Conservation (phyloP, 345 rosid species). For the Eucalyptus cloeziana region DNA sequence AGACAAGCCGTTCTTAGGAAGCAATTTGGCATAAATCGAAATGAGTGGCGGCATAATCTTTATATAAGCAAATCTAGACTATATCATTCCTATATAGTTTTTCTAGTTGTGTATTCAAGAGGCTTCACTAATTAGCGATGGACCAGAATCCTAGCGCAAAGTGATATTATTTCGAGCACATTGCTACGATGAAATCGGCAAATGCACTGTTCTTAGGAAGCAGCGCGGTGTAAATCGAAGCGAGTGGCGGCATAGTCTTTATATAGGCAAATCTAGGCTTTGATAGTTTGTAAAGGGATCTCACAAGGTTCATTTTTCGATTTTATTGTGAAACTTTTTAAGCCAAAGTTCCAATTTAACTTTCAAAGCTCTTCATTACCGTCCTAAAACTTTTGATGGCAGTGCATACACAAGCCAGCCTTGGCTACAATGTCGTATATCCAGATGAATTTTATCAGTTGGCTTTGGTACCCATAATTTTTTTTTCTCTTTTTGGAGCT, state of each 20-base stretch:
- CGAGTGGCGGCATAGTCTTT: background rate
- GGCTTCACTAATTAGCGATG: background rate
- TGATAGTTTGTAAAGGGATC: background rate
- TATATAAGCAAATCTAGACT: background rate
- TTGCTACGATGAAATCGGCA: background rate
- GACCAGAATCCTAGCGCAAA: background rate
- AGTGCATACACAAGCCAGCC: background rate
- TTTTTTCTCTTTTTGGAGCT: background rate
- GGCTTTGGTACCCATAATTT: background rate
- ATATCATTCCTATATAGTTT: background rate
- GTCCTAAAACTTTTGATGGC: background rate
- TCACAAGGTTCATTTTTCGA: background rate
- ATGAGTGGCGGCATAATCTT: background rate
- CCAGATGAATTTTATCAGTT: background rate
- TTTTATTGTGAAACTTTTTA: background rate
- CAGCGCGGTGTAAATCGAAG: accelerated
- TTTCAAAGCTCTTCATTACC: background rate
- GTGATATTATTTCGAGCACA: background rate
- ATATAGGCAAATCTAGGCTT: background rate
- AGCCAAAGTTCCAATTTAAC: background rate
- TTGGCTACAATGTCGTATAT: background rate
- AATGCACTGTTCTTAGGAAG: background rate
- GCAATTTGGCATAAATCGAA: background rate
- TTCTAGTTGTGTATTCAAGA: background rate
- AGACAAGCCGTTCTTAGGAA: background rate